Percentiles rank a stretch among this genome's conserved stretches.
Conservation (phyloP, 1,139 yeast species). For the Pichia sp. region DNA sequence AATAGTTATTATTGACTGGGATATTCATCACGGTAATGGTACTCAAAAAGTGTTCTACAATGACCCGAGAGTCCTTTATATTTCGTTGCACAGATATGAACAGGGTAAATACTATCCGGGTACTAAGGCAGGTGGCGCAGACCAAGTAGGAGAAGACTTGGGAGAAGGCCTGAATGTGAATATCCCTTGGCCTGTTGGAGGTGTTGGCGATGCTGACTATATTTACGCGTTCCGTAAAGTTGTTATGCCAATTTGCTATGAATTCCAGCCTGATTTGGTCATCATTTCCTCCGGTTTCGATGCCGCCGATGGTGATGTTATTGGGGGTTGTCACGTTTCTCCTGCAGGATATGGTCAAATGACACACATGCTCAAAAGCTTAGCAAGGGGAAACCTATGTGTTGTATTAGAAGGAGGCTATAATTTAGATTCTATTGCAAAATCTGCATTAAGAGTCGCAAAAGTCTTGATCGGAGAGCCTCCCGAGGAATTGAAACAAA, state of each 20-base stretch:
- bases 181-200: constrained; percentile 91
- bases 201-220: constrained; percentile 95
- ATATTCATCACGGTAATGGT: constrained; percentile 97
- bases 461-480: constrained; percentile 93
- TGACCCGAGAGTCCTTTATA: constrained; percentile 86
- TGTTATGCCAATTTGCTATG: constrained; percentile 85
- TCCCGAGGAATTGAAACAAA: constrained; percentile 65
- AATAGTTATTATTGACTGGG: constrained; percentile 92
- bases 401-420: constrained; percentile 97
- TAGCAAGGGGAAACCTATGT: constrained; percentile 84
- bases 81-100: constrained; percentile 89
- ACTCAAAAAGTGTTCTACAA: constrained; percentile 88
- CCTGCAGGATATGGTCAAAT: constrained; percentile 96
- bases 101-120: constrained; percentile 94
- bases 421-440: constrained; percentile 84
- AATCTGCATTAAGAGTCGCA: constrained; percentile 87
- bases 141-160: constrained; percentile 74
- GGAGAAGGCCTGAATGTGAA: constrained; percentile 88
- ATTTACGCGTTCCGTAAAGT: constrained; percentile 85
- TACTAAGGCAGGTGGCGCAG: constrained; percentile 71
- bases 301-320: constrained; percentile 97
- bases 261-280: constrained; percentile 88
- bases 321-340: constrained; percentile 95
- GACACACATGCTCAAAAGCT: constrained; percentile 85
- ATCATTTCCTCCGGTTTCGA: constrained; percentile 95